Evolutionary conservation across 2,329 filamentous ascomycete genomes (phyloP).

Genomic region (Zymoseptoria pseudotritici): DNA sequence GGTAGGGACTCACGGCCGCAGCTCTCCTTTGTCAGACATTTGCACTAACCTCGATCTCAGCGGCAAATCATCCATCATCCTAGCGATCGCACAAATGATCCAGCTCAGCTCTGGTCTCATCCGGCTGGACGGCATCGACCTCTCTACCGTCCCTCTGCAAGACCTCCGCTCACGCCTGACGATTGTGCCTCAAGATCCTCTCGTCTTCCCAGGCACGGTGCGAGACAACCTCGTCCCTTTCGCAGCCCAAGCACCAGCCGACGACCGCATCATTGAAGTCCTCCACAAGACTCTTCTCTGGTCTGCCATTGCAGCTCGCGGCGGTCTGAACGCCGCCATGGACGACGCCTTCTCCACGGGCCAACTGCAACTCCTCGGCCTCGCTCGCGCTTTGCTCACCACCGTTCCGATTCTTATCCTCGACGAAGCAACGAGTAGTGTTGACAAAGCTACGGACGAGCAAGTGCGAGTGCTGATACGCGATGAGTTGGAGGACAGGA

Average conservation of each 20-base stretch:
- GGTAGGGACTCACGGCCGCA: background rate
- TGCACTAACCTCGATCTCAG: conserved; percentile 11
- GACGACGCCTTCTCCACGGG: background rate
- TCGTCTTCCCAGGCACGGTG: conserved; percentile 30
- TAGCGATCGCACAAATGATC: conserved; percentile 35
- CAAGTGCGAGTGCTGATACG: background rate
- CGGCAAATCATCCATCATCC: conserved; percentile 38
- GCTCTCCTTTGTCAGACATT: background rate
- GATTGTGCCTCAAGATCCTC: conserved; percentile 48
- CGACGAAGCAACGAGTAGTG: background rate
- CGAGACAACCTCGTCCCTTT: conserved; percentile 27
- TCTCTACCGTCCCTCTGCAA: conserved; percentile 32
- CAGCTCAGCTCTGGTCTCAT: conserved; percentile 34
- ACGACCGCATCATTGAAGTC: conserved; percentile 9
- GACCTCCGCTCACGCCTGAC: conserved; percentile 44
- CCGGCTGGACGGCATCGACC: conserved; percentile 37
- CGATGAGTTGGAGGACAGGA: background rate
- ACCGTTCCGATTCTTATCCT: background rate
- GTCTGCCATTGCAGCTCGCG: background rate
- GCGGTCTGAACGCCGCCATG: conserved; percentile 25
- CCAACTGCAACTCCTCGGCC: conserved; percentile 55
- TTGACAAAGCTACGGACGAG: background rate
- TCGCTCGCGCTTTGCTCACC: conserved; percentile 52
- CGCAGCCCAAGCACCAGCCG: conserved; percentile 5
- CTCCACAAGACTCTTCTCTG: conserved; percentile 14